A percentile compares a stretch with the other conserved stretches of the same genome.
These are phyloP conservation scores for Alternaria angustiovoidea DNA, from an alignment of 2,329 filamentous ascomycete genomes.

Conservation along the genomic window DNA sequence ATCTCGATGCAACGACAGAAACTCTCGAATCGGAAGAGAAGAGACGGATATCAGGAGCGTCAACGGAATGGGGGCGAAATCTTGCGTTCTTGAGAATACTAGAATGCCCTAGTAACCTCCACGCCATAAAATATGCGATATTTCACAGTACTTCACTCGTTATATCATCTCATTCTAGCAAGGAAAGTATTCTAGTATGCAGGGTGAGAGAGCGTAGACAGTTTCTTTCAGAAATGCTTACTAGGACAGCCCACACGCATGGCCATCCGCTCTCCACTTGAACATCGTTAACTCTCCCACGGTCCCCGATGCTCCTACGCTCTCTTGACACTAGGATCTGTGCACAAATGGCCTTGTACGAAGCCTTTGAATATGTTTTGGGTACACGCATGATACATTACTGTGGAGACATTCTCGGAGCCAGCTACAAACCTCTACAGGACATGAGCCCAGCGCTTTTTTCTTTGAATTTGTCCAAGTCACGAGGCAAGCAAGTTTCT, in stretches of 20 bases:
- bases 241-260: background rate
- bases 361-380: background rate
- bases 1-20: background rate
- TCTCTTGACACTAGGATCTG: background rate
- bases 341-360: background rate
- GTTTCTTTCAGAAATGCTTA: background rate
- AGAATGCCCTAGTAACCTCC: background rate
- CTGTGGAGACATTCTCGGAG: background rate
- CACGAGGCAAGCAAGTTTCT: background rate
- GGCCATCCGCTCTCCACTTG: background rate
- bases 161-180: background rate
- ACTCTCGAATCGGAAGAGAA: background rate
- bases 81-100: background rate
- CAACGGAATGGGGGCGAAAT: background rate
- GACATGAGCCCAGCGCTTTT: too few relatives aligned
- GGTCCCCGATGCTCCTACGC: background rate
- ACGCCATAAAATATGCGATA: background rate
- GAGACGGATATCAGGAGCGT: background rate
- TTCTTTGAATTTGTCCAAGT: too few relatives aligned
- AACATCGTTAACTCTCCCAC: background rate
- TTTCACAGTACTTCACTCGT: background rate
- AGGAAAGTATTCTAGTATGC: background rate
- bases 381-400: background rate
- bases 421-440: background rate
- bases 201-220: background rate